Conservation (phyloP, 2,329 filamentous ascomycete genomes). For the Sarocladium brachiariae region DNA sequence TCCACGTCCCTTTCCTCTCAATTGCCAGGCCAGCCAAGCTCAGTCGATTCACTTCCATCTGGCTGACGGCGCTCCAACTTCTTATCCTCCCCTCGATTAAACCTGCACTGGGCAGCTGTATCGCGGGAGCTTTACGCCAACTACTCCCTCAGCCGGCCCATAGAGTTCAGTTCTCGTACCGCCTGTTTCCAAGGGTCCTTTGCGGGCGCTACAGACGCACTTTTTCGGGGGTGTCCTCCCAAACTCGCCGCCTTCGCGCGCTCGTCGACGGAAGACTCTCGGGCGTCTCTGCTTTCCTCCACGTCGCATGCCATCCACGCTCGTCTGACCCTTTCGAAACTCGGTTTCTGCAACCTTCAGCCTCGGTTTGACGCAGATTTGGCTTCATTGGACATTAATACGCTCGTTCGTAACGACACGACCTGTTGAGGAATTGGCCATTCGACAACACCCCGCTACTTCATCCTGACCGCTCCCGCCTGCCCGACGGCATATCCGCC, state of each 20-base stretch:
- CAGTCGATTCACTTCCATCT: neutral
- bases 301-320: slow-evolving; percentile 6
- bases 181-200: neutral
- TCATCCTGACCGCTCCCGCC: slow-evolving; percentile 1
- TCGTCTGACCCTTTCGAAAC: neutral
- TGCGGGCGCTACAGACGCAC: neutral
- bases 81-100: neutral
- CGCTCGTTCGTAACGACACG: neutral
- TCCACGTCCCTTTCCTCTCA: slow-evolving; percentile 8
- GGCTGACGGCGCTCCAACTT: neutral
- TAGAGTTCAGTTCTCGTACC: neutral
- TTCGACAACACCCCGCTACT: slow-evolving; percentile 4
- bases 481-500: neutral
- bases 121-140: neutral
- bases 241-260: neutral
- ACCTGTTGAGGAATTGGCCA: slow-evolving; percentile 5
- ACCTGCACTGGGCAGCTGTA: no score
- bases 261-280: neutral
- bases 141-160: neutral
- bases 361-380: neutral
- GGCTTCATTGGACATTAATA: neutral
- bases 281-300: neutral
- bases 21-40: neutral
- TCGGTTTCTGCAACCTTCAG: neutral
- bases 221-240: slow-evolving; percentile 1